A percentile compares a stretch with the other conserved stretches of the same genome.
Conservation (phyloP, 2,329 filamentous ascomycete genomes). For the Phialophora chinensis region DNA sequence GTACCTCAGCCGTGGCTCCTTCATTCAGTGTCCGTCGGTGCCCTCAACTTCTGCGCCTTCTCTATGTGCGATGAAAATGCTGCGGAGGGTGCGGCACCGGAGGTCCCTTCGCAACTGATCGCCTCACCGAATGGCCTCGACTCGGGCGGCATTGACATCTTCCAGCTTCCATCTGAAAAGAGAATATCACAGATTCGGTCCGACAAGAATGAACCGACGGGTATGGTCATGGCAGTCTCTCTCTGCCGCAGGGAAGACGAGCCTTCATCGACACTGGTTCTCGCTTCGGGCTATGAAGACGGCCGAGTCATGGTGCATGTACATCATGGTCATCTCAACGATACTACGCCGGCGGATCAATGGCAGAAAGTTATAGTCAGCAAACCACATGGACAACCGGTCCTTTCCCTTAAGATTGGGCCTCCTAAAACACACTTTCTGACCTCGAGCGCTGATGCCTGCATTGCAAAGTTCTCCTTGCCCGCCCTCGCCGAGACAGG, state of each 20-base stretch:
- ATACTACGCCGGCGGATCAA: slow-evolving; percentile 38
- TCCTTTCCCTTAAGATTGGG: slow-evolving; percentile 73
- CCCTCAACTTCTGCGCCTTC: slow-evolving; percentile 94
- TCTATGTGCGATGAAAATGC: slow-evolving; percentile 59
- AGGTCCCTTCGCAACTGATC: slow-evolving; percentile 55
- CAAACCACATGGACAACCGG: slow-evolving; percentile 76
- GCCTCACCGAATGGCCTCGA: slow-evolving; percentile 80
- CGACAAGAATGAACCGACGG: slow-evolving; percentile 53
- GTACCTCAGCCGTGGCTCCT: slow-evolving; percentile 78
- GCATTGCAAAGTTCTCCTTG: slow-evolving; percentile 71
- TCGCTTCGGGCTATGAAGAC: slow-evolving; percentile 84
- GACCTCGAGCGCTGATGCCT: slow-evolving; percentile 81
- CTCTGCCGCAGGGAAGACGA: slow-evolving; percentile 58
- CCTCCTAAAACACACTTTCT: slow-evolving; percentile 65
- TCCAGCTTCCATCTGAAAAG: slow-evolving; percentile 75
- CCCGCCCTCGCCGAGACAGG: slow-evolving; percentile 57
- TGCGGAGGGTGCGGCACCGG: not conserved
- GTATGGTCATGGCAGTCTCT: slow-evolving; percentile 85
- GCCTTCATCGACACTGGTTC: slow-evolving; percentile 39
- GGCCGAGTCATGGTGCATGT: slow-evolving; percentile 72
- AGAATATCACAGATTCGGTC: slow-evolving; percentile 67
- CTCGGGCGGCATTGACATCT: slow-evolving; percentile 82
- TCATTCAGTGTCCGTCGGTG: slow-evolving; percentile 82
- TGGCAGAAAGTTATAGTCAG: slow-evolving; percentile 67
- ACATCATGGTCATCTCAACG: slow-evolving; percentile 28